These are phyloP conservation scores for Fusarium keratoplasticum DNA, from an alignment of 2,329 filamentous ascomycete species.

Conservation along the genomic window DNA sequence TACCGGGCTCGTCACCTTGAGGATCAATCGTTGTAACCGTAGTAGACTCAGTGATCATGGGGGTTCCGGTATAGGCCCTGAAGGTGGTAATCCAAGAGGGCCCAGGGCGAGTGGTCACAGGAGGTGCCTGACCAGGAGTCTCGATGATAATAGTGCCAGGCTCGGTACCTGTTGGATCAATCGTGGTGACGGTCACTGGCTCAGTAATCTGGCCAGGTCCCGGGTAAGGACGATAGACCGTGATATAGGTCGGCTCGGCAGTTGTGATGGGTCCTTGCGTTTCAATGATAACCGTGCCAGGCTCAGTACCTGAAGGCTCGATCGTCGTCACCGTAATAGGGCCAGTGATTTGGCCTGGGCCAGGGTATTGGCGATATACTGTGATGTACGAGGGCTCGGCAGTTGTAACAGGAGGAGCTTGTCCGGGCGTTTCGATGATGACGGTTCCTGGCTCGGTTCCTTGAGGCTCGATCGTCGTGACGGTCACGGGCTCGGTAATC, in stretches of 20 bases:
- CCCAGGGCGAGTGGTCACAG: not conserved
- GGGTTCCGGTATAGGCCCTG: not conserved
- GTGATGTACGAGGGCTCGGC: not conserved
- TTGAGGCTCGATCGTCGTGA: slow-evolving; percentile 5
- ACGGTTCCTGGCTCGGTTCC: slow-evolving; percentile 16
- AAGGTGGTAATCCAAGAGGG: not conserved
- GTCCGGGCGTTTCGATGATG: slow-evolving; percentile 1
- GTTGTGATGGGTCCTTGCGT: slow-evolving; percentile 6
- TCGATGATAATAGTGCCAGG: slow-evolving; percentile 31
- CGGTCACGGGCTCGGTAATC: not conserved
- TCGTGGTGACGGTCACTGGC: slow-evolving; percentile 5
- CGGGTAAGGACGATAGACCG: slow-evolving; percentile 8
- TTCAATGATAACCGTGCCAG: slow-evolving; percentile 9
- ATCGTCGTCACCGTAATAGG: not conserved
- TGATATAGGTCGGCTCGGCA: slow-evolving; percentile 10
- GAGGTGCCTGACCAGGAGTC: slow-evolving; percentile 11
- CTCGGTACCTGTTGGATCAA: slow-evolving; percentile 19
- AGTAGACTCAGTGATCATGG: not conserved
- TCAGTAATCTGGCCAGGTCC: not conserved
- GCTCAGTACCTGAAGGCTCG: not conserved
- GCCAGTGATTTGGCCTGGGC: not conserved
- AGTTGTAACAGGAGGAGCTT: not conserved
- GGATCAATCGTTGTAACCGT: not conserved
- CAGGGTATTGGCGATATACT: not conserved
- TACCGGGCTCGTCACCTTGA: not conserved